A percentile compares a stretch with the other conserved stretches of the same genome.
These are phyloP conservation scores for Tylopilus sp. DNA, from an alignment of 768 basidiomycete genomes.

Conservation along the genomic window DNA sequence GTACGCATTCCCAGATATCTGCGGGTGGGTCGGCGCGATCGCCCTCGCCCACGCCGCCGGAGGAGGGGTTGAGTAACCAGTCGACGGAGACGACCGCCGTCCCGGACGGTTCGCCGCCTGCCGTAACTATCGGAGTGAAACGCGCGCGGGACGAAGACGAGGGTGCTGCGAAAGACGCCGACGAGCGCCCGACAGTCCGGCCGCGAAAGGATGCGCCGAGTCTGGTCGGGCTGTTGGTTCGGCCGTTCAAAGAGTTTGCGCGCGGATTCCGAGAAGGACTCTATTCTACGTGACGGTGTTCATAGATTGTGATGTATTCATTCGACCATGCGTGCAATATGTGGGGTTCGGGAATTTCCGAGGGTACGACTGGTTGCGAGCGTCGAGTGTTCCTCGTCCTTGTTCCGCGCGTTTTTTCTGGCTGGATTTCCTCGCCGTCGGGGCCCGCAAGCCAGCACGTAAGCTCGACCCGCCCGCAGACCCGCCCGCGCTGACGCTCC, in stretches of 20 bases:
- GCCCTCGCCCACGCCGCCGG: constrained; percentile 10
- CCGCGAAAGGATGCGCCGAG: constrained; percentile 50
- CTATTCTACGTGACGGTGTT: constrained; percentile 26
- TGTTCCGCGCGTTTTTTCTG: constrained; percentile 20
- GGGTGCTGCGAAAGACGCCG: constrained; percentile 29
- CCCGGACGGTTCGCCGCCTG: constrained; percentile 19
- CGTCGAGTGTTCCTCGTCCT: constrained; percentile 5
- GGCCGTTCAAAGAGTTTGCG: constrained; percentile 62
- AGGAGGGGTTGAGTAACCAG: constrained; percentile 23
- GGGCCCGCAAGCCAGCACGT: constrained; percentile 13
- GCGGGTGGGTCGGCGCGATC: constrained; percentile 12
- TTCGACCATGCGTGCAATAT: not conserved
- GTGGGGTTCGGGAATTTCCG: constrained; percentile 29
- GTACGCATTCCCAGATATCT: constrained; percentile 14
- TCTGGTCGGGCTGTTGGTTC: constrained; percentile 55
- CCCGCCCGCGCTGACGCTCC: constrained; percentile 11
- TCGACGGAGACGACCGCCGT: constrained; percentile 40
- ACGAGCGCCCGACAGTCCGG: constrained; percentile 48
- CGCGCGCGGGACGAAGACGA: constrained; percentile 48
- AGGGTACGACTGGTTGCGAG: constrained; percentile 7
- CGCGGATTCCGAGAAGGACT: constrained; percentile 67
- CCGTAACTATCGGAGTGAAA: constrained; percentile 38
- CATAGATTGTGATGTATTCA: constrained; percentile 4
- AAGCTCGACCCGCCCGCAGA: constrained; percentile 9
- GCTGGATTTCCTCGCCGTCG: no score